These are phyloP conservation scores for Lactarius indigo DNA, from an alignment of 768 basidiomycete genomes.

Conservation along the genomic window DNA sequence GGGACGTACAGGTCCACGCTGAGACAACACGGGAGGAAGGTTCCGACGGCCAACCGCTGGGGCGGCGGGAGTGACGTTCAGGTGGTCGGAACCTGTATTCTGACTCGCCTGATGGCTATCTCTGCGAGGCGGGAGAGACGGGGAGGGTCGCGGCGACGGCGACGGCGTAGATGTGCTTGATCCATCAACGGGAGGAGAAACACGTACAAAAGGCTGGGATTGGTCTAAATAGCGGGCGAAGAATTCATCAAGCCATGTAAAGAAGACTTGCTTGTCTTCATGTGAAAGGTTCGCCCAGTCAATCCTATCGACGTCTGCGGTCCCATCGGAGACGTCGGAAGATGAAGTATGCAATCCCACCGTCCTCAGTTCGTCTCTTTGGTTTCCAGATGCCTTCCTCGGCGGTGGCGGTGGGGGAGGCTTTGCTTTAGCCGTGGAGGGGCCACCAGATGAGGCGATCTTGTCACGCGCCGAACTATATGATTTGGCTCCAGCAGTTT, in stretches of 20 bases:
- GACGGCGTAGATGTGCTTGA: background rate
- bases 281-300: conserved; percentile 67
- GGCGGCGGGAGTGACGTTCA: background rate
- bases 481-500: conserved; percentile 10
- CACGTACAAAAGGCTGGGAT: conserved; percentile 9
- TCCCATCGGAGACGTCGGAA: background rate
- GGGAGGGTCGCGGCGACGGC: conserved; percentile 1
- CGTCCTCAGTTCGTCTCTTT: background rate
- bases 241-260: conserved; percentile 79
- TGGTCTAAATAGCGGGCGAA: conserved; percentile 48
- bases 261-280: conserved; percentile 67
- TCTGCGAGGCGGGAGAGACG: conserved; percentile 4
- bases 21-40: conserved; percentile 8
- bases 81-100: background rate
- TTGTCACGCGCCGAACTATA: conserved; percentile 13
- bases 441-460: background rate
- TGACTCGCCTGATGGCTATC: background rate
- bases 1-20: conserved; percentile 13
- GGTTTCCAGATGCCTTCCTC: background rate
- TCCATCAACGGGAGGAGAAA: background rate
- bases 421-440: conserved; percentile 4
- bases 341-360: background rate
- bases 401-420: conserved; percentile 8
- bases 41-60: background rate
- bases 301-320: conserved; percentile 14